Evolutionary conservation across 768 basidiomycete genomes (phyloP).

Genomic region (Botryobasidium botryosum): DNA sequence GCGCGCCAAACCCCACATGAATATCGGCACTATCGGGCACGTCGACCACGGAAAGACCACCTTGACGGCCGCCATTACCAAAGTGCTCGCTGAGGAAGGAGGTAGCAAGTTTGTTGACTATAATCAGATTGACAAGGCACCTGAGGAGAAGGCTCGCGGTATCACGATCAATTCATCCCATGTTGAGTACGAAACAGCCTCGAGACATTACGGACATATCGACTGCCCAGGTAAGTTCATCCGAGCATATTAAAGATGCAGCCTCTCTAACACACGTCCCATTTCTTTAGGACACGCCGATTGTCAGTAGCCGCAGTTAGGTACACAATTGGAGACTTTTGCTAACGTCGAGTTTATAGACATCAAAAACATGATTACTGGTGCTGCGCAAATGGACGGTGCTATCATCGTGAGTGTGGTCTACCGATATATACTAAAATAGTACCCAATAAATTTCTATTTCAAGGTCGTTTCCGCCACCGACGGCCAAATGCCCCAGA

Average conservation of each 20-base stretch:
- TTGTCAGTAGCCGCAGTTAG: conserved; percentile 43
- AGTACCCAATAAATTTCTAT: too few relatives aligned
- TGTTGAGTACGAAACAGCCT: conserved; percentile 90
- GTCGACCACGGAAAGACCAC: conserved; percentile 99
- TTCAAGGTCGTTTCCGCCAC: conserved; percentile 95
- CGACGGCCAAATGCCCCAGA: conserved; percentile 99
- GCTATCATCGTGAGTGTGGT: conserved; percentile 87
- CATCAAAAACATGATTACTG: conserved; percentile 98
- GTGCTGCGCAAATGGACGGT: conserved; percentile 95
- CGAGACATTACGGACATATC: conserved; percentile 91
- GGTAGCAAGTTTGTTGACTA: conserved; percentile 87
- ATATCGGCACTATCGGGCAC: conserved; percentile 90
- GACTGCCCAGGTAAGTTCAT: conserved; percentile 58
- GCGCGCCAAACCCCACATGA: conserved; percentile 79
- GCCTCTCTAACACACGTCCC: neutral
- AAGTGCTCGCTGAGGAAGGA: conserved; percentile 62
- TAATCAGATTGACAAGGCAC: conserved; percentile 94
- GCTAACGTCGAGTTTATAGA: conserved; percentile 27
- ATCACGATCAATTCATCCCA: conserved; percentile 99
- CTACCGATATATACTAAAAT: too few relatives aligned
- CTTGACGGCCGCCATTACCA: conserved; percentile 89
- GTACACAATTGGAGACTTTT: neutral
- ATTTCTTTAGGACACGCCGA: conserved; percentile 52
- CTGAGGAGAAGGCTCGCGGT: conserved; percentile 97
- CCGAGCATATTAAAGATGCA: conserved; percentile 8